Evolutionary conservation across 768 basidiomycete species (phyloP).

Genomic region (Auriculariales sp.): DNA sequence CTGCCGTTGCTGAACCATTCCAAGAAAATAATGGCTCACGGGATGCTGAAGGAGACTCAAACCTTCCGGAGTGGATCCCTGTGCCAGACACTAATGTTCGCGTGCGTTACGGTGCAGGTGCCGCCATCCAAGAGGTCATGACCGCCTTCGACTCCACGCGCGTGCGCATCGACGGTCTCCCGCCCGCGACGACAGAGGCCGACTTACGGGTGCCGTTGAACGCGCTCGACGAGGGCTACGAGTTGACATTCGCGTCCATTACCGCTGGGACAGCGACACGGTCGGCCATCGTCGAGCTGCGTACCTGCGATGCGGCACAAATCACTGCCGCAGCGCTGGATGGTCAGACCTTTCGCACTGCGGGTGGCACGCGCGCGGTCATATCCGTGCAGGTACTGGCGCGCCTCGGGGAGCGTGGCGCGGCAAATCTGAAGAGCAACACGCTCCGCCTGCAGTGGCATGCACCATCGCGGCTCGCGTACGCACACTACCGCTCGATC

Average conservation of each 20-base stretch:
- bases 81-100: not conserved
- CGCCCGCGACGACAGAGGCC: constrained; percentile 17
- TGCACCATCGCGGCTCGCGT: constrained; percentile 40
- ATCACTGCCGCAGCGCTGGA: constrained; percentile 39
- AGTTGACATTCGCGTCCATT: constrained; percentile 22
- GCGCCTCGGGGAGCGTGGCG: constrained; percentile 18
- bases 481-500: constrained; percentile 42
- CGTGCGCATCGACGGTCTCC: constrained; percentile 40
- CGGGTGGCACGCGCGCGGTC: constrained; percentile 1
- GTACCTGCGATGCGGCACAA: constrained; percentile 32
- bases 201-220: constrained; percentile 25
- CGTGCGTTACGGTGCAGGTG: constrained; percentile 45
- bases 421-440: constrained; percentile 33
- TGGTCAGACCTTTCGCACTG: constrained; percentile 24
- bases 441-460: constrained; percentile 46
- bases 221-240: constrained; percentile 32
- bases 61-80: not conserved
- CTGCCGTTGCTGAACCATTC: not conserved
- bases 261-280: constrained; percentile 19
- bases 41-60: not conserved
- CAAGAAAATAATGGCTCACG: not conserved
- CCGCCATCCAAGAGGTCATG: constrained; percentile 35
- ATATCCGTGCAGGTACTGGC: constrained; percentile 34
- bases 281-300: constrained; percentile 28
- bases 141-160: constrained; percentile 62